Evolutionary conservation across 306 rosid genomes (phyloP).

Genomic region (Luffa aegyptiaca): DNA sequence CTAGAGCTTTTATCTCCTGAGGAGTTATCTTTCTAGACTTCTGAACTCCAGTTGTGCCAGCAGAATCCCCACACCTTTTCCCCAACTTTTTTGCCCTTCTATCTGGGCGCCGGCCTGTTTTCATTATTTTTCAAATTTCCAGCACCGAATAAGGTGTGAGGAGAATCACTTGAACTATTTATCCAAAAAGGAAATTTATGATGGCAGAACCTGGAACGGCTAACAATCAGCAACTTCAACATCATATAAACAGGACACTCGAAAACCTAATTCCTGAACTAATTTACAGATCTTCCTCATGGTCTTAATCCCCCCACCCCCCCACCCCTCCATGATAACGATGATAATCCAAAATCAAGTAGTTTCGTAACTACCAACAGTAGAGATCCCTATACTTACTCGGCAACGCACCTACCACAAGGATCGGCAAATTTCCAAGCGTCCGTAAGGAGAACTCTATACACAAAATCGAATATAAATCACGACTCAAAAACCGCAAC

Average conservation of each 20-base stretch:
- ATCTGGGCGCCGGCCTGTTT: background rate
- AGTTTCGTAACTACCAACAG: background rate
- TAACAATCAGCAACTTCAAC: background rate
- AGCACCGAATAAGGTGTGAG: background rate
- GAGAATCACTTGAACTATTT: background rate
- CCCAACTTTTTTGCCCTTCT: background rate
- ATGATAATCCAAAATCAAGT: background rate
- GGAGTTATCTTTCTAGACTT: background rate
- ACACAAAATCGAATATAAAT: background rate
- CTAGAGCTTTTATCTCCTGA: background rate
- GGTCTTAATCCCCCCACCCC: background rate
- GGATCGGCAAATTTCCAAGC: background rate
- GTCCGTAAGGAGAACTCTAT: background rate
- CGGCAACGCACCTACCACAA: background rate
- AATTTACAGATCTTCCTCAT: background rate
- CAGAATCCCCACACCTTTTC: background rate
- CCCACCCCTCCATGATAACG: background rate
- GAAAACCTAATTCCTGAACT: background rate
- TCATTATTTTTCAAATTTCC: conserved; percentile 2
- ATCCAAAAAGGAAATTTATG: background rate
- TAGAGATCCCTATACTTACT: background rate
- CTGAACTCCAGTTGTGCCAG: background rate
- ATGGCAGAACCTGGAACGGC: background rate
- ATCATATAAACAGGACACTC: background rate
- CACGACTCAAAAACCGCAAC: background rate